Conservation (phyloP, 352 stramenopile genomes). For the Pythium brassicae region DNA sequence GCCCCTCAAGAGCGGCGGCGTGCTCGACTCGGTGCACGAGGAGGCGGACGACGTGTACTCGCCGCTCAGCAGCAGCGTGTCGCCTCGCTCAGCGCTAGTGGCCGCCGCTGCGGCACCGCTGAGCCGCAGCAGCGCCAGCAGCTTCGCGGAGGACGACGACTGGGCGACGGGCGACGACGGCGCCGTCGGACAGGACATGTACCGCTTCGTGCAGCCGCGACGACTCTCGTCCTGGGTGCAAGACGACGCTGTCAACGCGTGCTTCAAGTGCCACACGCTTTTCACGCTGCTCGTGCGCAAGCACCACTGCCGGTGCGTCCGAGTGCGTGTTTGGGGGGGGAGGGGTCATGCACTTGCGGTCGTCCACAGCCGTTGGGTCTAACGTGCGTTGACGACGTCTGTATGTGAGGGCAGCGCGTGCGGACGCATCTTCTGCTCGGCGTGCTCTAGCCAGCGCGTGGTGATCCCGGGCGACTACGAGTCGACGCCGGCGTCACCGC, state of each 20-base stretch:
- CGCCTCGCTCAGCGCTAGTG: neutral
- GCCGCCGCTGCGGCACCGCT: neutral
- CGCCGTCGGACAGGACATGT: slow-evolving; percentile 62
- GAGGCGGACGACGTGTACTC: slow-evolving; percentile 12
- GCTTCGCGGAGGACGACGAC: slow-evolving; percentile 52
- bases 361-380: too few relatives aligned
- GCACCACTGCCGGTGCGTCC: slow-evolving; percentile 65
- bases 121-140: slow-evolving; percentile 20
- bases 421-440: slow-evolving; percentile 76
- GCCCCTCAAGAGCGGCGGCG: slow-evolving; percentile 16
- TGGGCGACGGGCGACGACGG: slow-evolving; percentile 49
- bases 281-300: slow-evolving; percentile 81
- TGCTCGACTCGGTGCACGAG: slow-evolving; percentile 65
- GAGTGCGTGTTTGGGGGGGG: neutral
- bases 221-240: slow-evolving; percentile 81
- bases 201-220: slow-evolving; percentile 77
- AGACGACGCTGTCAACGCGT: slow-evolving; percentile 81
- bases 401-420: slow-evolving; percentile 35
- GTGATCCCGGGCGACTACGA: slow-evolving; percentile 81
- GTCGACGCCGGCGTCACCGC: slow-evolving; percentile 58
- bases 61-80: slow-evolving; percentile 9
- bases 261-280: slow-evolving; percentile 80
- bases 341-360: neutral
- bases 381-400: too few relatives aligned
- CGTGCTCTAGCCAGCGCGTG: slow-evolving; percentile 77